Evolutionary conservation across 495 filamentous ascomycete genomes (phyloP).

Genomic region (Penicillium lagena): DNA sequence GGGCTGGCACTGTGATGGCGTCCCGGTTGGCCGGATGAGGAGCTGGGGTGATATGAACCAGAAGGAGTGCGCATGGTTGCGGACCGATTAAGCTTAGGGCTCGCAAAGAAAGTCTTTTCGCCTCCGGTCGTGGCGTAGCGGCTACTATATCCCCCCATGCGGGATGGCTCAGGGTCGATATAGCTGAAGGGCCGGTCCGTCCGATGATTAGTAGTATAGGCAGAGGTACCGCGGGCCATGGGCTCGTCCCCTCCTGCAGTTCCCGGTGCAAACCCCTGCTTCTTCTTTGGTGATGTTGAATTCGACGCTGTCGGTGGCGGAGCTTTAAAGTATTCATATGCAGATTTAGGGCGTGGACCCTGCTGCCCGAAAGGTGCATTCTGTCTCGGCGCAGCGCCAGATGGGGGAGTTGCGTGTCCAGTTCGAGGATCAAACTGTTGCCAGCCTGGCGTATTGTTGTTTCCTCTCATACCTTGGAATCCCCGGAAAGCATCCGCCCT

Average conservation of each 20-base stretch:
- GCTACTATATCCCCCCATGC: conserved; percentile 40
- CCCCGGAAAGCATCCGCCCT: conserved; percentile 55
- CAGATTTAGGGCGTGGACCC: conserved; percentile 30
- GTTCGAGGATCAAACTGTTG: conserved; percentile 34
- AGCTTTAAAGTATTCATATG: conserved; percentile 37
- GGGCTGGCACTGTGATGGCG: conserved; percentile 38
- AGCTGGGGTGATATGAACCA: conserved; percentile 26
- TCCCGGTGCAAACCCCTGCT: conserved; percentile 47
- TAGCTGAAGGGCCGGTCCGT: conserved; percentile 29
- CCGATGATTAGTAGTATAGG: conserved; percentile 38
- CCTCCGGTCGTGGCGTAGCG: conserved; percentile 64
- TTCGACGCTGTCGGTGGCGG: conserved; percentile 25
- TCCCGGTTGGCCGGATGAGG: conserved; percentile 16
- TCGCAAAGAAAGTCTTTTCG: conserved; percentile 57
- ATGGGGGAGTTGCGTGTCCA: conserved; percentile 18
- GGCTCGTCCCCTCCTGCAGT: conserved; percentile 51
- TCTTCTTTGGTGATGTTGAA: conserved; percentile 40
- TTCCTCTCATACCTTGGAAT: conserved; percentile 62
- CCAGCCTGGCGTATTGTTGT: conserved; percentile 25
- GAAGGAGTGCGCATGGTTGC: conserved; percentile 39
- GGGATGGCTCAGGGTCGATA: conserved; percentile 28
- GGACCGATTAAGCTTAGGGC: conserved; percentile 37
- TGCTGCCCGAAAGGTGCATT: conserved; percentile 24
- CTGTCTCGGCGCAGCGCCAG: conserved; percentile 22
- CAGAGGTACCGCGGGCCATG: conserved; percentile 44